Conservation (phyloP, 805 yeast species). For the Pichia nakasei region DNA sequence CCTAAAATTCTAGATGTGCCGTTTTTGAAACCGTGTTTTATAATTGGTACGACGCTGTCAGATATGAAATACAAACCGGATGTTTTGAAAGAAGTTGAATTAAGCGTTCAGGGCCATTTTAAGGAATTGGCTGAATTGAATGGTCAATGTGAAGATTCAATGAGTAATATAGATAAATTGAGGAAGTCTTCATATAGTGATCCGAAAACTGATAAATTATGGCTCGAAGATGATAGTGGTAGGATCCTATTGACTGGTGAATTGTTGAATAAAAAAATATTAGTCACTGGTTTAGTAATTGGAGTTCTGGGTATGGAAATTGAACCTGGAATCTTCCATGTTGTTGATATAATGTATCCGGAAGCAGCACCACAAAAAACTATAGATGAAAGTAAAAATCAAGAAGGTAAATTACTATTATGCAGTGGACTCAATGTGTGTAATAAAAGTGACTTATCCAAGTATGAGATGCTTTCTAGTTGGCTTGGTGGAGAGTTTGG, state of each 20-base stretch:
- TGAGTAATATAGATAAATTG: slow-evolving; percentile 18
- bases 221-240: slow-evolving; percentile 91
- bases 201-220: slow-evolving; percentile 47
- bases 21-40: slow-evolving; percentile 62
- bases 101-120: slow-evolving; percentile 42
- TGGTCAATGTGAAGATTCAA: slow-evolving; percentile 11
- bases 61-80: slow-evolving; percentile 83
- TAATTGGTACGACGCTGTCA: slow-evolving; percentile 77
- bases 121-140: slow-evolving; percentile 19
- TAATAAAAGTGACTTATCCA: slow-evolving; percentile 33
- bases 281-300: slow-evolving; percentile 85
- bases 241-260: slow-evolving; percentile 66
- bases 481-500: slow-evolving; percentile 61
- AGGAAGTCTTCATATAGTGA: slow-evolving; percentile 42
- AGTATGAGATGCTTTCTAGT: slow-evolving; percentile 54
- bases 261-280: slow-evolving; percentile 43
- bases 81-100: slow-evolving; percentile 71
- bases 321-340: slow-evolving; percentile 74
- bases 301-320: slow-evolving; percentile 84
- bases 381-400: background rate
- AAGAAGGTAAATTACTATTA: slow-evolving; percentile 47
- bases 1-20: slow-evolving; percentile 54
- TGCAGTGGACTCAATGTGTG: slow-evolving; percentile 67
- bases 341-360: slow-evolving; percentile 74
- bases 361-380: slow-evolving; percentile 46